phyloP scores from a whole-genome alignment of 306 rosid genomes.

The Prunus padus region DNA sequence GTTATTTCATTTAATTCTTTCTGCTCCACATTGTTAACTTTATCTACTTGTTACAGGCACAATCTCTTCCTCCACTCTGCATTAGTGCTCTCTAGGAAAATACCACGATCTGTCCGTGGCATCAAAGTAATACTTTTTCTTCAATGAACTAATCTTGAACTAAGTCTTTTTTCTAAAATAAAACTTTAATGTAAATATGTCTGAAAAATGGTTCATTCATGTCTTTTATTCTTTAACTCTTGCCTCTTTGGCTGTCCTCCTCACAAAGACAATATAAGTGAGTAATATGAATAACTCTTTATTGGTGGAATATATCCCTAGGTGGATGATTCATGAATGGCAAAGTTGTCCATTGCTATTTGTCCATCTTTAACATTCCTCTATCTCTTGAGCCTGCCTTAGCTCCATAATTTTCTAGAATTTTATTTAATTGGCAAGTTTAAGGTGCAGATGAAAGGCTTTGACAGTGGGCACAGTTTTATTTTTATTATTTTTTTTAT shows the following conservation, averaged over 20 bases:
- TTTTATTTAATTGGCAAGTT: not conserved
- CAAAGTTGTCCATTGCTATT: not conserved
- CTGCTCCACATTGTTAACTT: conserved; percentile 15
- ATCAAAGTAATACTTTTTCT: conserved; percentile 54
- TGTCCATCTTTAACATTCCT: not conserved
- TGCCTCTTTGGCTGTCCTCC: not conserved
- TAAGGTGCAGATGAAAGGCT: not conserved
- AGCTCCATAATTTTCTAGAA: not conserved
- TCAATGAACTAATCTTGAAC: conserved; percentile 15
- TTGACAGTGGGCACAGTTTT: not conserved
- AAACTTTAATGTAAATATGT: not conserved
- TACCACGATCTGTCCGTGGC: conserved; percentile 82
- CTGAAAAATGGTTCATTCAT: not conserved
- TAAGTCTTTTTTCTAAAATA: not conserved
- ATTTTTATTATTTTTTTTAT: not conserved
- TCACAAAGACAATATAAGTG: not conserved
- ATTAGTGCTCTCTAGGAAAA: conserved; percentile 88
- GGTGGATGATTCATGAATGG: not conserved
- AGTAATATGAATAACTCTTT: not conserved
- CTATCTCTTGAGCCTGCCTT: not conserved
- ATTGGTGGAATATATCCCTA: not conserved
- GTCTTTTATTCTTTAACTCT: not conserved
- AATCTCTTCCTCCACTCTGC: conserved; percentile 99
- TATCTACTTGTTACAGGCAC: conserved; percentile 59
- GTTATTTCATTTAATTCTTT: conserved; percentile 10